Conservation (phyloP, 2,329 filamentous ascomycete species). For the Mycogone perniciosa region DNA sequence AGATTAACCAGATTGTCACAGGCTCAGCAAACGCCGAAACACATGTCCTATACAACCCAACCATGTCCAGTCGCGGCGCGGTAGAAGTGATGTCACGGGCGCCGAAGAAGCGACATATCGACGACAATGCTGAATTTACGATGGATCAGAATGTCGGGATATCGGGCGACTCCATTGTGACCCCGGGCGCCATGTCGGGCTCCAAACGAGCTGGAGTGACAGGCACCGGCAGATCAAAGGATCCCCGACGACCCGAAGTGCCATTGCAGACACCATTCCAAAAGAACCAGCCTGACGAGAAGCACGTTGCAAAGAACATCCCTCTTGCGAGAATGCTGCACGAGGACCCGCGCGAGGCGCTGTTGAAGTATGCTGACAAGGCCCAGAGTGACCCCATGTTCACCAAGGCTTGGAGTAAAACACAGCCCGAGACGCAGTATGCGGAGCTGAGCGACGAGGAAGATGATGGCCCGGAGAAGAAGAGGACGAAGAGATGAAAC, state of each 20-base stretch:
- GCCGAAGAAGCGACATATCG: slow-evolving; percentile 90
- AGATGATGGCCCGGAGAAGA: slow-evolving; percentile 62
- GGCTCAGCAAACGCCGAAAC: slow-evolving; percentile 88
- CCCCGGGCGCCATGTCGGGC: slow-evolving; percentile 53
- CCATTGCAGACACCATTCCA: slow-evolving; percentile 83
- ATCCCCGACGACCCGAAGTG: slow-evolving; percentile 79
- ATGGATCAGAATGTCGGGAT: slow-evolving; percentile 77
- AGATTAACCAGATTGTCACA: slow-evolving; percentile 92
- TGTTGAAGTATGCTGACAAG: slow-evolving; percentile 91
- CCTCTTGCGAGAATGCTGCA: slow-evolving; percentile 89
- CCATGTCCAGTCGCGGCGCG: slow-evolving; percentile 73
- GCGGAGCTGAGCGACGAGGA: slow-evolving; percentile 85
- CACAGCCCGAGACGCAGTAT: slow-evolving; percentile 88
- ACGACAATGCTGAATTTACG: slow-evolving; percentile 83
- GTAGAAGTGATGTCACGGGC: slow-evolving; percentile 86
- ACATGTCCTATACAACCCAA: slow-evolving; percentile 84
- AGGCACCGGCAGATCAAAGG: slow-evolving; percentile 66
- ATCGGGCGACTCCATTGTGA: slow-evolving; percentile 75
- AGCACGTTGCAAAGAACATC: slow-evolving; percentile 81
- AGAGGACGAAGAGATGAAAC: slow-evolving; percentile 48
- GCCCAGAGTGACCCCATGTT: slow-evolving; percentile 91
- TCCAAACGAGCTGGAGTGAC: slow-evolving; percentile 62
- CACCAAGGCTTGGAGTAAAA: slow-evolving; percentile 86
- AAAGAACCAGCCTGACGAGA: slow-evolving; percentile 82
- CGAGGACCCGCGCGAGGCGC: slow-evolving; percentile 88